phyloP scores from a whole-genome alignment of 176 grass and related monocot genomes.

The Zizania latifolia region DNA sequence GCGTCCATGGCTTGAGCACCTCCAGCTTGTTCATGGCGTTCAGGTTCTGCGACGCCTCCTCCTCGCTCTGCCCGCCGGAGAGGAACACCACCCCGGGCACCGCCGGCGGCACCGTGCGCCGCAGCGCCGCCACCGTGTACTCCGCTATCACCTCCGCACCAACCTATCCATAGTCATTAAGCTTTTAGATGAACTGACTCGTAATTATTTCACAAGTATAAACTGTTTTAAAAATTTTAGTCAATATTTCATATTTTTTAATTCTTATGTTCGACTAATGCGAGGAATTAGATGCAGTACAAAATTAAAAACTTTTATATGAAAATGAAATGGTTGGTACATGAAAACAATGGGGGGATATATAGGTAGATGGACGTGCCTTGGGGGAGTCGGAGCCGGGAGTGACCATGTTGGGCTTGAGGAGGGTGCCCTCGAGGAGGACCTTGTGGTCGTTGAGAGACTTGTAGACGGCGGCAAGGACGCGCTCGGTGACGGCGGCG shows the following conservation, averaged over 20 bases:
- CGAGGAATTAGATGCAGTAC: too few species aligned
- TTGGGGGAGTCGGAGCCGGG: constrained; percentile 85
- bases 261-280: too few species aligned
- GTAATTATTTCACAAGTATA: too few species aligned
- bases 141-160: constrained; percentile 59
- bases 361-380: constrained; percentile 19
- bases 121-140: constrained; percentile 76
- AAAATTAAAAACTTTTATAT: too few species aligned
- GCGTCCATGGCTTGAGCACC: constrained; percentile 85
- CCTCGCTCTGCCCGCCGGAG: constrained; percentile 92
- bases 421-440: constrained; percentile 77
- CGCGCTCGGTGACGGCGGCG: constrained; percentile 72
- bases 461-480: constrained; percentile 85
- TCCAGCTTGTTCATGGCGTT: constrained; percentile 86
- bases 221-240: too few species aligned
- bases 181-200: not conserved
- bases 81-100: constrained; percentile 86
- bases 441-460: constrained; percentile 82
- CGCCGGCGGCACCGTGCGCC: constrained; percentile 79
- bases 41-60: constrained; percentile 76
- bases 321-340: not conserved
- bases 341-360: not conserved
- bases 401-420: constrained; percentile 97
- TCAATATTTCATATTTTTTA: too few species aligned
- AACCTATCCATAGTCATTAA: constrained; percentile 35